Evolutionary conservation across 495 filamentous ascomycete genomes (phyloP), one percentile per base, ranked within the genome.

Genomic region (Penicillium riverlandense): DNA sequence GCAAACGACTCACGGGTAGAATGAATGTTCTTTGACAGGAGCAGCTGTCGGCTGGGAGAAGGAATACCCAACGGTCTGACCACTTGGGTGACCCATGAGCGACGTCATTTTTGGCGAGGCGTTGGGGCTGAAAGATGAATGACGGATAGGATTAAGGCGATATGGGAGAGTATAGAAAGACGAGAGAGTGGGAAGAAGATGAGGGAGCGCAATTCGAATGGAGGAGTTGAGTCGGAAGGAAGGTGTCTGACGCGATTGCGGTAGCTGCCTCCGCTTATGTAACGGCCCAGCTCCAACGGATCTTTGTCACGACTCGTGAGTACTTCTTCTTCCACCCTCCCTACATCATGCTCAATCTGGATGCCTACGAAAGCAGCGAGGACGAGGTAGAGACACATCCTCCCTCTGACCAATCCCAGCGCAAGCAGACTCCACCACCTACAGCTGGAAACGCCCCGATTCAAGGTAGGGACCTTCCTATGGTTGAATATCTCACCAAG

Each of bases 1-100:
- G 22, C 32, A 43, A 35, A 40, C 42, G 37, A 39, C 78, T 28
- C 79, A 96, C 92, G 92, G 92, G 65, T 96, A 90, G 70, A 97
- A 97, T 52, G 81, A 77, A 68, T 96, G 91, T 66, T 96, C 70
- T 61, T 65, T 78, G 42, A 64, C 64, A 47, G 63, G 69, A 48
- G 69, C 65, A 56, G 65, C 66, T 49, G 72, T 66, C 41, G 70
- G 48, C 53, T 75, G 67, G 29, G 71, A 62, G 70, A 83, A 85
- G 55, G 80, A 83, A 61, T 81, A 86, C 62, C 78, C 69, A 31
- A 73, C 50, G 30, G 63, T 63, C 44, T 67, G 62, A 35, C 58
- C 66, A 27, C 63, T 60, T 16, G 68, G 57, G 54, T 72, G 48
- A 50, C 54, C 57, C 40, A 72, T 44, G 12, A 78, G 47, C 54